Evolutionary conservation across 2,329 filamentous ascomycete genomes (phyloP), one percentile per base, ranked within the genome.

Genomic region (Colletotrichum lini): DNA sequence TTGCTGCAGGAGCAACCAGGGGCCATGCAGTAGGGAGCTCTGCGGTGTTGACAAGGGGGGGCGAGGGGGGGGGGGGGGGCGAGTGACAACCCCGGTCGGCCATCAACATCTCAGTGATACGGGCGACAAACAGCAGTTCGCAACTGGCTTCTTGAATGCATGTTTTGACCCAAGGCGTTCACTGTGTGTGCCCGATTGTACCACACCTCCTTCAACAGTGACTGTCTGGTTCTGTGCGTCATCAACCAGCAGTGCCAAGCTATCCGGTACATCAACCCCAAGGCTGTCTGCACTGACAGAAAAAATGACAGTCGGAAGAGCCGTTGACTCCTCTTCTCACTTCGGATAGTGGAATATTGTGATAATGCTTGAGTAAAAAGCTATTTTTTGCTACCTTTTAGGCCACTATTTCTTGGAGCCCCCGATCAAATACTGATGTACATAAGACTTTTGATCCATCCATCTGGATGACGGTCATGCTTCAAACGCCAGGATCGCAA

Each of bases 401-500:
- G 16, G 38, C 35, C 21, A 35, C 42, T 50, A n/a, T 35, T 50
- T 18, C 16, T 40, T 47, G 21, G 21, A 10, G 21, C 21, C 58
- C 40, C 40, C 30, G 9, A 7, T 42, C 23, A 44, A 63, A 35
- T 21, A 1, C 16, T 54, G 42, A 52, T 59, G 42, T 68, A 58
- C 58, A 71, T n/a, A 54, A 15, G 21, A 62, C 50, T 49, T 38
- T 23, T n/a, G 50, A 44, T 57, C 35, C 44, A 50, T 56, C 23
- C 30, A 35, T 35, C 30, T 35, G 30, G 30, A 35, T 65, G 60
- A 23, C 60, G 68, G 59, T 23, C 57, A 65, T 54, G 65, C 52
- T 59, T 59, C 59, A 30, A 49, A 70, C 26, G 47, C 66, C 42
- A 59, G 45, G 21, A 58, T 54, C 66, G 69, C 65, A 30, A 65